Evolutionary conservation across 352 stramenopile species (phyloP), one percentile per base, ranked within the genome.

Genomic region (Pythium scleroteichum): DNA sequence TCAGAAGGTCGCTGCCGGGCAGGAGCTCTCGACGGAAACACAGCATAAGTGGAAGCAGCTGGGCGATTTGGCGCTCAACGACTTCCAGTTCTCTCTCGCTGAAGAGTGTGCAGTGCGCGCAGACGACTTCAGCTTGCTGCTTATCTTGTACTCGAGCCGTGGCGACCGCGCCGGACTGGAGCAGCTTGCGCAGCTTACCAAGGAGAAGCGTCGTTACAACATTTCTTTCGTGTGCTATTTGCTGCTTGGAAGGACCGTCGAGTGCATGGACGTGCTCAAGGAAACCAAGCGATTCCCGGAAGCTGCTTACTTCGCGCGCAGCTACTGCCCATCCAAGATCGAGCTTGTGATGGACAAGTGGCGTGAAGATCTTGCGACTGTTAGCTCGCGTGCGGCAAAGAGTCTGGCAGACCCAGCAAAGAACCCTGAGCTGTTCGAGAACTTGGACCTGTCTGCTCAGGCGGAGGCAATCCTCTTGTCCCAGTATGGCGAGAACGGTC

Each of bases 41-140:
- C 91, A 99, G 80, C 82, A 91, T 53, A 99, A 99, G 74, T 99
- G 97, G 97, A 98, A 99, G 69, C 95, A 98, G 54, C 74, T 99
- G 13, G 95, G 93, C 26, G 96, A 98, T 66, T 79, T 97, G 33
- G 95, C 94, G 40, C 82, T 98, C 4, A 89, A 89, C 57, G 88
- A 97, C 58, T 97, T 85, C 57, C 95, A 99, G 53, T 86, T 99
- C 24, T 75, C 85, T 13, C 84, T 99, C 32, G 96, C 95, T 5
- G 92, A 99, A 70, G 84, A 95, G 57, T 99, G 97, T 60, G 96
- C 96, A 20, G 53, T 95, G 27, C 89, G 95, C 32, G 96, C 95
- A n/a, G 87, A 98, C 24, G 98, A 99, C 77, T 97, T 98, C 60
- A 96, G 95, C 63, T 78, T 97, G 60, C 71, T 99, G 44, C 70